Evolutionary conservation across 805 yeast species (phyloP), one percentile per base, ranked within the genome.

Genomic region (Candida rishiriensis): DNA sequence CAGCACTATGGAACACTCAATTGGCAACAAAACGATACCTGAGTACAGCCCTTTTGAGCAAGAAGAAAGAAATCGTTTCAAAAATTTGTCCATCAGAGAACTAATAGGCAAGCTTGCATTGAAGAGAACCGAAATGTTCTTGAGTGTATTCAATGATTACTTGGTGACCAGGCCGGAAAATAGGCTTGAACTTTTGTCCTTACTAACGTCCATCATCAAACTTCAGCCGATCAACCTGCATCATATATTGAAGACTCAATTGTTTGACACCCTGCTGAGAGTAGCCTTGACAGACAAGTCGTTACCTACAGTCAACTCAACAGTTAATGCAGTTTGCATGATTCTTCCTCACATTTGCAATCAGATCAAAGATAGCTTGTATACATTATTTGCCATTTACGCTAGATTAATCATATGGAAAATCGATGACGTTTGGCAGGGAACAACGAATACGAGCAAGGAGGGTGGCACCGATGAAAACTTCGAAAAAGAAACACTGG

Each of bases 31-130:
- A 7, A 21, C 26, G 7, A 21, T 21, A 21, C 7, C 26, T 21
- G 26, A 7, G 26, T 28, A 15, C 9, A 37, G 28, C 4, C n/a
- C 44, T 5, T 47, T 40, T 34, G 67, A 61, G 21, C 57, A 60
- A 29, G 72, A 66, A 39, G 88, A 81, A 54, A 60, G 83, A 13
- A 52, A 64, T 13, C 59, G 85, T 29, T 78, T 75, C 47, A 65
- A 76, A 9, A 64, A 67, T 35, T 59, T 59, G 42, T 79, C 79
- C 52, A 69, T 77, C 40, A 58, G 66, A 11, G 46, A 46, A 1
- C 41, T 78, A 15, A 56, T 81, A 11, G 51, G 58, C 1, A 66
- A 64, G n/a, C 75, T 66, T 60, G 81, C 75, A 2, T 52, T 60
- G n/a, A 56, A 57, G 29, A 54, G 69, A 33, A 65, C 78, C 1